These are phyloP conservation scores for Saururus chinensis DNA, from an alignment of 164 flowering plant species.

Conservation along the genomic window DNA sequence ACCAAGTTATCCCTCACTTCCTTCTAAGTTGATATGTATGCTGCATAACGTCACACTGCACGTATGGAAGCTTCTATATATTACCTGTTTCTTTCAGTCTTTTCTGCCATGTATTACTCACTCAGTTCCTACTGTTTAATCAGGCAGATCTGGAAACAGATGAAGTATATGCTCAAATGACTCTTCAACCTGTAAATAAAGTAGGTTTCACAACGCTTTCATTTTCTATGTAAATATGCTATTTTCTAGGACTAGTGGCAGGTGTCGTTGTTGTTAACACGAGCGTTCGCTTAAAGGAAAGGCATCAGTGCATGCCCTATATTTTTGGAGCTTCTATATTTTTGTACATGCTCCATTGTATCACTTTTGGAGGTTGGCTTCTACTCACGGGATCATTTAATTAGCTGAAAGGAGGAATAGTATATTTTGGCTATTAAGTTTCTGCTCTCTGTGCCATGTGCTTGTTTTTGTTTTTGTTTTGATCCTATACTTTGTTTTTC, in stretches of 20 bases:
- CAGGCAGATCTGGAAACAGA: conserved; percentile 97
- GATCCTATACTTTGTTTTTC: conserved; percentile 1
- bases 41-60: conserved; percentile 85
- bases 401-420: not conserved
- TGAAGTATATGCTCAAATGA: conserved; percentile 97
- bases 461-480: not conserved
- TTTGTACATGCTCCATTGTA: not conserved
- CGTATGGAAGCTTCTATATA: conserved; percentile 34
- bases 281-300: not conserved
- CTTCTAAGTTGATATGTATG: conserved; percentile 87
- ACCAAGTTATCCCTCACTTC: conserved; percentile 91
- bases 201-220: conserved; percentile 23
- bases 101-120: not conserved
- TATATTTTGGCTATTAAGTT: not conserved
- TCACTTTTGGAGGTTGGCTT: not conserved
- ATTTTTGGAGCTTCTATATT: too few species aligned
- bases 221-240: not conserved
- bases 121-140: conserved; percentile 2
- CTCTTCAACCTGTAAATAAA: conserved; percentile 89
- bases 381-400: not conserved
- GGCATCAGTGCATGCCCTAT: too few species aligned
- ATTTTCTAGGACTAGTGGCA: not conserved
- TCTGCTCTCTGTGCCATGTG: not conserved
- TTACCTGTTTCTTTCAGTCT: not conserved
- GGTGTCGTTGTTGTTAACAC: not conserved